Percentiles rank a stretch among this genome's conserved stretches.
phyloP scores from a whole-genome alignment of 2,329 filamentous ascomycete genomes.

The Diaporthe caulivora region DNA sequence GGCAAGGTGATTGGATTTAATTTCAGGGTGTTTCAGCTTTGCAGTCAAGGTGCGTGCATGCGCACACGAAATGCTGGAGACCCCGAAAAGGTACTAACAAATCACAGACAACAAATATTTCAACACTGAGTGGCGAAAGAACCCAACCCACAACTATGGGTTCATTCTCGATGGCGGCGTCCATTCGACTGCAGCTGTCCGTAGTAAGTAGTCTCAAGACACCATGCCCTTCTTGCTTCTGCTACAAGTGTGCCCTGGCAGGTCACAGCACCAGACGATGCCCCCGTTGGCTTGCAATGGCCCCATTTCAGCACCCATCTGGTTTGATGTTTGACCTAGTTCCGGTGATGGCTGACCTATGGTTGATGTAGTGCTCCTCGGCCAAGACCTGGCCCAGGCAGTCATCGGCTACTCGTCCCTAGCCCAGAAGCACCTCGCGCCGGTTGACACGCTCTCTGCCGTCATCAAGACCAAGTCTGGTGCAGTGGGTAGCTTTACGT shows the following conservation, averaged over 20 bases:
- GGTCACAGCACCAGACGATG: neutral
- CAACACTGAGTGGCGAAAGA: constrained; percentile 70
- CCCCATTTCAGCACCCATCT: neutral
- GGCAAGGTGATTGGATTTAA: constrained; percentile 62
- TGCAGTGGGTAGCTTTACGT: constrained; percentile 66
- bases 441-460: constrained; percentile 74
- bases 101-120: constrained; percentile 55
- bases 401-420: constrained; percentile 68
- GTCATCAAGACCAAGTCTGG: constrained; percentile 66
- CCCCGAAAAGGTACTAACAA: neutral
- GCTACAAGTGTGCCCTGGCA: neutral
- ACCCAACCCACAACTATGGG: constrained; percentile 76
- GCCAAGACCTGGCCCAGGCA: constrained; percentile 54
- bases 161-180: constrained; percentile 81
- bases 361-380: constrained; percentile 59
- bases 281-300: neutral
- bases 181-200: constrained; percentile 72
- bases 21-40: constrained; percentile 56
- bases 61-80: neutral
- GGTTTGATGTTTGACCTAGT: neutral
- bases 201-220: constrained; percentile 45
- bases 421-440: constrained; percentile 67
- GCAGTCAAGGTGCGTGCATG: constrained; percentile 48
- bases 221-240: neutral
- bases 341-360: neutral